Base-by-base conservation (phyloP, 257 asterid species). In the Fraxinus anomala region DNA sequence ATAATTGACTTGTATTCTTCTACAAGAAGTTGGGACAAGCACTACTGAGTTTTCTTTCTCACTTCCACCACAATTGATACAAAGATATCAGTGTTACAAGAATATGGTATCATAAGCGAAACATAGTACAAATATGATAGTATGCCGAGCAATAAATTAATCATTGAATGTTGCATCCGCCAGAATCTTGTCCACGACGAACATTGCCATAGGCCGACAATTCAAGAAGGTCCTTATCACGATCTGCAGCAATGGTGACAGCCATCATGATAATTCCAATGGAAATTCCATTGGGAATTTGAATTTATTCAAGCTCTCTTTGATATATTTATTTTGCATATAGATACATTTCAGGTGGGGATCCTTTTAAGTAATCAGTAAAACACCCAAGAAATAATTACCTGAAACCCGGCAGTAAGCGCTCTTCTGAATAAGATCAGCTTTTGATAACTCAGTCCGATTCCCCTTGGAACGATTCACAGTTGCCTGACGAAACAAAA, bases 221-320 rank as follows among this genome's bases (percentile, higher is more conserved):
- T 88, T 95, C 99, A 71, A 95, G 90, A 79, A 95, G 90, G 86
- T 95, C 99, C 99, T 92, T 91, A 80, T 94, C 97, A 0, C 96
- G 99, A 37, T 94, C 99, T 92, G 92, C 81, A 77, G 70, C 73
- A 76, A 73, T 61, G 5, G 34, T 40, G 16, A 77, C 40, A 74
- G 11, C 63, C 40, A 67, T 14, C 6, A 59, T 39, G 75, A 61
- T 65, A 34, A 56, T 56, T 12, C 36, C 69, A 23, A 63, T 63
- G 33, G 65, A 63, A 63, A 26, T 61, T 40, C 6, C 51, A n/a
- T 19, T n/a, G 34, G 44, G 42, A 30, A 72, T 40, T n/a, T 73
- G 4, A 34, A 40, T 47, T 36, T 3, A 21, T n/a, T 44, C 17
- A 3, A 24, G 21, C 63, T 24, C 3, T 61, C 44, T 37, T 59